Percentiles rank a stretch among this genome's conserved stretches.
phyloP scores from a whole-genome alignment of 768 basidiomycete genomes.

The Lentinula aciculospora region DNA sequence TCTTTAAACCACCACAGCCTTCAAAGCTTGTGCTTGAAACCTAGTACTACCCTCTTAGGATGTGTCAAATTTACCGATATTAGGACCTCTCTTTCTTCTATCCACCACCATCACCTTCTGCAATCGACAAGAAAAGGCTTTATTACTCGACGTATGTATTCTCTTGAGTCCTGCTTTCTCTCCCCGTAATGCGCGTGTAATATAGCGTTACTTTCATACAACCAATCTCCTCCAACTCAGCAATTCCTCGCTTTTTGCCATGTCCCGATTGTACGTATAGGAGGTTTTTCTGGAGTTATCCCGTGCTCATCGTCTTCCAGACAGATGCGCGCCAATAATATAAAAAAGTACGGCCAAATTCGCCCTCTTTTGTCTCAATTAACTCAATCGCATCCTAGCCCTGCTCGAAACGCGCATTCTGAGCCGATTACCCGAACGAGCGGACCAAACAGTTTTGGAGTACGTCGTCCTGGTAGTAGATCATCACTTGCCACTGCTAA shows the following conservation, averaged over 20 bases:
- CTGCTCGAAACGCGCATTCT: constrained; percentile 34
- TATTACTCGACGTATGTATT: background rate
- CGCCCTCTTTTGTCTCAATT: background rate
- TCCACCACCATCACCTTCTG: background rate
- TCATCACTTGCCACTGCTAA: background rate
- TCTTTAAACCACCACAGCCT: background rate
- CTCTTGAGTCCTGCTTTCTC: background rate
- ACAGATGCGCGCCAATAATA: background rate
- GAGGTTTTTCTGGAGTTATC: background rate
- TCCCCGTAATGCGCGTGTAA: background rate
- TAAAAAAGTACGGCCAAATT: background rate
- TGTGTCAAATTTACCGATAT: background rate
- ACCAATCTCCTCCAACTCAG: background rate
- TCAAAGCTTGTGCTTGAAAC: background rate
- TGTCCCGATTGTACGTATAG: background rate
- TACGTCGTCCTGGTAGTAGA: constrained; percentile 19
- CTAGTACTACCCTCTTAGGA: background rate
- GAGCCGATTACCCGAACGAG: constrained; percentile 45
- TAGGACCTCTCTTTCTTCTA: background rate
- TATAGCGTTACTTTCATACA: background rate
- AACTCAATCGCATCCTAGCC: background rate
- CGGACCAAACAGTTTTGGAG: constrained; percentile 43
- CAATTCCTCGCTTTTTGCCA: background rate
- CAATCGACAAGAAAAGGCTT: background rate
- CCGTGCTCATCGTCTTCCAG: background rate